A percentile compares a stretch with the other conserved stretches of the same genome.
These are phyloP conservation scores for Tetrahymena thermophila DNA, from an alignment of 73 alveolate species.

Conservation along the genomic window DNA sequence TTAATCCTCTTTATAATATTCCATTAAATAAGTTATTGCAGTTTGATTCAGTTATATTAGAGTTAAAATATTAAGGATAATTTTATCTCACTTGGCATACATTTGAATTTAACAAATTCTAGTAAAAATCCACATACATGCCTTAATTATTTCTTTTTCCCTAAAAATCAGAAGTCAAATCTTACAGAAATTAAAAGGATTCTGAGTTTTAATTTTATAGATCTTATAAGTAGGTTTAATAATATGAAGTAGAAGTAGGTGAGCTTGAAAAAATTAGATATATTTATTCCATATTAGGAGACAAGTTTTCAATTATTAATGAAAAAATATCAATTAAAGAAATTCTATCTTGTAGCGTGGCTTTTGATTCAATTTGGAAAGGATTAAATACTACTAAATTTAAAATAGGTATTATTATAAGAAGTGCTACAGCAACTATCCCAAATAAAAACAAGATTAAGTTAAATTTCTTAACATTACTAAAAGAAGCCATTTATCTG, in stretches of 20 bases:
- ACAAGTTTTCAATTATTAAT: not conserved
- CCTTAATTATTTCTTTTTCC: not conserved
- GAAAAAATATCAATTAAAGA: not conserved
- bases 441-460: not conserved
- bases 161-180: not conserved
- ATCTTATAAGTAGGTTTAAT: not conserved
- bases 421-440: not conserved
- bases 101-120: no score
- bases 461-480: not conserved
- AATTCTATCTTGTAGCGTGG: not conserved
- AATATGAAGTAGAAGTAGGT: not conserved
- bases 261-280: no score
- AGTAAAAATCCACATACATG: not conserved
- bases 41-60: not conserved
- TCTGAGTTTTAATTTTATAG: not conserved
- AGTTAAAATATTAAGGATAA: not conserved
- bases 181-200: not conserved
- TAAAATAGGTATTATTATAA: not conserved
- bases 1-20: no score
- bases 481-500: not conserved
- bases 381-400: no score
- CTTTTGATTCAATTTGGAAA: not conserved
- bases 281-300: not conserved
- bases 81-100: not conserved
- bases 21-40: not conserved